phyloP scores from a whole-genome alignment of 441 rosid genomes.

The Pelargonium myrrhifolium region DNA sequence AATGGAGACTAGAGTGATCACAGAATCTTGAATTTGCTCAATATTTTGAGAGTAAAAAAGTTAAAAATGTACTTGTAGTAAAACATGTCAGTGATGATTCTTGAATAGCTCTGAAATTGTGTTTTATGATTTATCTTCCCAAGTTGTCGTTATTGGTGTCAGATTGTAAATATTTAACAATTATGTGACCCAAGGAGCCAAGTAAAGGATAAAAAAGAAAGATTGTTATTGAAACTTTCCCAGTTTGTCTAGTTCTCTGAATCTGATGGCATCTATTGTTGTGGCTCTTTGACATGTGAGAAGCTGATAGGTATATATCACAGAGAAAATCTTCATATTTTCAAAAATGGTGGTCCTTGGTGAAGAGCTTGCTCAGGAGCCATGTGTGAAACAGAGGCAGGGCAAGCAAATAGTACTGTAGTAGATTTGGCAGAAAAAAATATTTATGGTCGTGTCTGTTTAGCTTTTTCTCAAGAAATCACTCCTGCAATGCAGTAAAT shows the following conservation, averaged over 20 bases:
- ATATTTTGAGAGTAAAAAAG: neutral
- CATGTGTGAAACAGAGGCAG: neutral
- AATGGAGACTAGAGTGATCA: too few species aligned
- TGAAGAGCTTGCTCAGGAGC: neutral
- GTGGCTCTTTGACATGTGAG: slow-evolving; percentile 15
- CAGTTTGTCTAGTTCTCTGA: slow-evolving; percentile 20
- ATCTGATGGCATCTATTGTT: slow-evolving; percentile 1
- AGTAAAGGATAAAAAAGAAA: neutral
- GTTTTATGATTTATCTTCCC: slow-evolving; percentile 20
- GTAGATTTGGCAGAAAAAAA: neutral
- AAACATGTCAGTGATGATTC: slow-evolving; percentile 20
- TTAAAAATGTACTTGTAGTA: neutral
- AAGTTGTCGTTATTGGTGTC: slow-evolving; percentile 28
- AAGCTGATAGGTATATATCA: neutral
- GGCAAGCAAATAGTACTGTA: too few species aligned
- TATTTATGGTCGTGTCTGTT: neutral
- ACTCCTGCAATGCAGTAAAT: too few species aligned
- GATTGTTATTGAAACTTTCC: slow-evolving; percentile 15
- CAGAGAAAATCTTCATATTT: neutral
- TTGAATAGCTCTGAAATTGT: slow-evolving; percentile 13
- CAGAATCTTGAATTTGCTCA: neutral
- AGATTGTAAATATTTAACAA: slow-evolving; percentile 24
- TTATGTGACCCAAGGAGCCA: slow-evolving; percentile 16
- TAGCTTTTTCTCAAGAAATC: neutral
- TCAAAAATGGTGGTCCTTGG: neutral